Base-by-base conservation (phyloP, 2,329 filamentous ascomycete genomes). In the Nemania sp. region DNA sequence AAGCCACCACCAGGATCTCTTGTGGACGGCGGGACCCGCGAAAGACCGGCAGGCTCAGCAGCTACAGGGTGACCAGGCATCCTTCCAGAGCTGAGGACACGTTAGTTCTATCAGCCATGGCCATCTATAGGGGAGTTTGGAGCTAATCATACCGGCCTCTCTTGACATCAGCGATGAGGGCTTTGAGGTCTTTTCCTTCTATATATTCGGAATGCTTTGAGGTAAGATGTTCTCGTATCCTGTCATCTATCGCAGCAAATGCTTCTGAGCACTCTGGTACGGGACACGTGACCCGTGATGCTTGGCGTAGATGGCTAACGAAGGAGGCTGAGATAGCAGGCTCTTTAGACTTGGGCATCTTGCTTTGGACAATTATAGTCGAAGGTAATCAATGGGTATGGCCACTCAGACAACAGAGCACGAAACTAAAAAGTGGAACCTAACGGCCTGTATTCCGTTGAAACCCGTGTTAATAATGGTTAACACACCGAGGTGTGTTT, bases 311-410 rank as follows among this genome's bases (percentile, higher is more conserved):
- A 24, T 49, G 46, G 14, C 37, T 45, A 9, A 57, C 57, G 33
- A 54, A 59, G 4, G 49, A 50, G 1, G 20, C 15, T 4, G 43
- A 3, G 33, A 59, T 53, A 12, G 12, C 14, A 8, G 23, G 33
- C 23, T 54, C 56, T 47, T 56, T 59, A 2, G 9, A 22, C 6
- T 53, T 40, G 11, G 53, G 46, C 56, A 57, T 50, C 17, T 41
- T 43, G 9, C 19, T 19, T 3, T 23, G 17, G 5, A 31, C 15
- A 19, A 4, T 3, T 36, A 12, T 17, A 15, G 4, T n/a, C 12
- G 6, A 36, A n/a, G n/a, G n/a, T n/a, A n/a, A n/a, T n/a, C n/a
- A n/a, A n/a, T n/a, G n/a, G n/a, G n/a, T n/a, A n/a, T n/a, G n/a
- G n/a, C n/a, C n/a, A n/a, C n/a, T n/a, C n/a, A n/a, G n/a, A n/a